Evolutionary conservation across 1,139 yeast species (phyloP).

Genomic region (Geotrichum siamense): DNA sequence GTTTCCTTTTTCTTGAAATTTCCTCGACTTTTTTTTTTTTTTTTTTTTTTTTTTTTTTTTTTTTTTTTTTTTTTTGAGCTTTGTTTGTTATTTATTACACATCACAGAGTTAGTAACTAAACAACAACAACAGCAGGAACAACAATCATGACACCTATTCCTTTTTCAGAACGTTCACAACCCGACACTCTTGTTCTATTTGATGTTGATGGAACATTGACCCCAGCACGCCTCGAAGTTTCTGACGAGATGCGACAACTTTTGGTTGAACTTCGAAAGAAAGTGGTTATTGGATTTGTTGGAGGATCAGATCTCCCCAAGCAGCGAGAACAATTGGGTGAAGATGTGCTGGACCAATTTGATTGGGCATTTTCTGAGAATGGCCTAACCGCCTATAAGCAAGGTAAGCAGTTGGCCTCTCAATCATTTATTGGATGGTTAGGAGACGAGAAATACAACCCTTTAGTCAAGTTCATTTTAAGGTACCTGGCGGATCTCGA

Average conservation of each 20-base stretch:
- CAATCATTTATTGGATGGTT: slow-evolving; percentile 93
- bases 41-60: no score
- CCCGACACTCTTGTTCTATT: slow-evolving; percentile 57
- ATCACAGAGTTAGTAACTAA: no score
- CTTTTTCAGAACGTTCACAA: slow-evolving; percentile 34
- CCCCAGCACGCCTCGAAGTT: slow-evolving; percentile 85
- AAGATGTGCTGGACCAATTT: slow-evolving; percentile 59
- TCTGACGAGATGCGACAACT: slow-evolving; percentile 75
- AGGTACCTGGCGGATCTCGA: slow-evolving; percentile 80
- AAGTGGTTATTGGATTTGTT: slow-evolving; percentile 92
- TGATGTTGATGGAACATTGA: slow-evolving; percentile 97
- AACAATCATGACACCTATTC: no score
- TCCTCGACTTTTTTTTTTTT: no score
- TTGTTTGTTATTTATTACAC: no score
- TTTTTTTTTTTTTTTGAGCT: no score
- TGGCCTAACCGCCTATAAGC: slow-evolving; percentile 94
- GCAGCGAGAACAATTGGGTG: slow-evolving; percentile 94
- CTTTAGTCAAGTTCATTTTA: slow-evolving; percentile 76
- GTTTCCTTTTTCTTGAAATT: no score
- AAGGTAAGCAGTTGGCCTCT: slow-evolving; percentile 78
- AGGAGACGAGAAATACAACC: slow-evolving; percentile 91
- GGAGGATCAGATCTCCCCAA: slow-evolving; percentile 95
- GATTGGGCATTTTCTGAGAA: slow-evolving; percentile 97
- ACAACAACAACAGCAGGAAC: no score
- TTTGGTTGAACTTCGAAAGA: slow-evolving; percentile 69